Evolutionary conservation across 1,284 basidiomycete genomes (phyloP).

Genomic region (Irpex rosettiformis): DNA sequence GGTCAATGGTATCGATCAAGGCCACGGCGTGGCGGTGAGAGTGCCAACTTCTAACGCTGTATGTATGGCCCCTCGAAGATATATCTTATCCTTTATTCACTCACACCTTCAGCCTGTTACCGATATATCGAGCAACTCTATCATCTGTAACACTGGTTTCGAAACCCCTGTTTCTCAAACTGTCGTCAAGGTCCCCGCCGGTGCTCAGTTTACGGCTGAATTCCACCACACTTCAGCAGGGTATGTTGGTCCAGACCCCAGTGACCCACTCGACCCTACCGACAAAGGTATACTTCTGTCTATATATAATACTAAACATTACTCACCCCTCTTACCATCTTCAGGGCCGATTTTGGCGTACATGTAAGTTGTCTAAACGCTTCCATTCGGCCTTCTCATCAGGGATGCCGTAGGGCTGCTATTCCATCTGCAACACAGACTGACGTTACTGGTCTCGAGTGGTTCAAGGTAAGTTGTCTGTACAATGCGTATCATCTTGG

Average conservation of each 20-base stretch:
- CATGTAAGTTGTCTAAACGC: conserved; percentile 33
- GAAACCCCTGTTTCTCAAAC: conserved; percentile 46
- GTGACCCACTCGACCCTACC: conserved; percentile 36
- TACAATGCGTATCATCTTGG: not conserved
- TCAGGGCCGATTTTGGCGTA: conserved; percentile 49
- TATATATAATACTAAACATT: no score
- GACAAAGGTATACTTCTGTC: conserved; percentile 33
- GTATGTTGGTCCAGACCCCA: conserved; percentile 43
- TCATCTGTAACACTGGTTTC: conserved; percentile 59
- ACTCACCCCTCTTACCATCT: not conserved
- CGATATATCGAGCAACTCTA: conserved; percentile 48
- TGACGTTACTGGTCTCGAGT: conserved; percentile 15
- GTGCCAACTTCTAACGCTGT: conserved; percentile 36
- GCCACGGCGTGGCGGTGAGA: conserved; percentile 35
- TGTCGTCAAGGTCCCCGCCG: conserved; percentile 51
- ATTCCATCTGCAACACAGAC: conserved; percentile 42
- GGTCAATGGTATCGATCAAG: conserved; percentile 36
- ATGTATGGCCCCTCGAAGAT: conserved; percentile 9
- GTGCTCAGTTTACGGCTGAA: conserved; percentile 44
- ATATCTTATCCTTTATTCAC: not conserved
- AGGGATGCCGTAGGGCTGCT: conserved; percentile 34
- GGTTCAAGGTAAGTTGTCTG: conserved; percentile 14
- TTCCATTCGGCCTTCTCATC: not conserved
- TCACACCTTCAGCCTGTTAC: conserved; percentile 40
- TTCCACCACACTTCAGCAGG: conserved; percentile 34